These are phyloP conservation scores for Bimuria novae-zelandiae DNA, from an alignment of 2,329 filamentous ascomycete species.

Conservation along the genomic window DNA sequence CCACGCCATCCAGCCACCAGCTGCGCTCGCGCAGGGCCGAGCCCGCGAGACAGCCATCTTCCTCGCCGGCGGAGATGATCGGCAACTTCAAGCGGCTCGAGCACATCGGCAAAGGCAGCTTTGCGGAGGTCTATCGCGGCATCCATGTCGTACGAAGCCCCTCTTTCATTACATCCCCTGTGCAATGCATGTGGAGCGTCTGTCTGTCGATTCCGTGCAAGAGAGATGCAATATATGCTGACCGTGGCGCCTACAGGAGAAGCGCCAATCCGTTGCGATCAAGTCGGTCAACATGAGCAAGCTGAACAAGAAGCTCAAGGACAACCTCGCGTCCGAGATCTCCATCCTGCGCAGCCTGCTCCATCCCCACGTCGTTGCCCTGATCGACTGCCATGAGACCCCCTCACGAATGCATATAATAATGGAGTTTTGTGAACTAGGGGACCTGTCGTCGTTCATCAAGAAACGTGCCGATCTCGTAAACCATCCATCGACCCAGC, in stretches of 20 bases:
- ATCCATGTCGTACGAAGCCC: conserved; percentile 73
- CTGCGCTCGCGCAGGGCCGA: conserved; percentile 44
- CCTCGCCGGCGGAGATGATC: conserved; percentile 51
- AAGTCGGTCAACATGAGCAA: conserved; percentile 92
- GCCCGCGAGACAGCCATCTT: conserved; percentile 44
- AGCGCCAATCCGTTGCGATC: conserved; percentile 84
- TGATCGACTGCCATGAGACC: conserved; percentile 92
- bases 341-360: conserved; percentile 91
- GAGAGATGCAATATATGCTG: conserved; percentile 18
- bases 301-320: conserved; percentile 93
- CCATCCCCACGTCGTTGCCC: conserved; percentile 94
- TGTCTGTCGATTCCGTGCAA: background rate
- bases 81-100: conserved; percentile 82
- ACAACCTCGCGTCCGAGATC: conserved; percentile 95
- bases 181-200: background rate
- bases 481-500: conserved; percentile 78
- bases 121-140: conserved; percentile 91
- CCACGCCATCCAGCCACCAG: conserved; percentile 33
- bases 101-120: conserved; percentile 96
- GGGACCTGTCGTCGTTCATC: conserved; percentile 93
- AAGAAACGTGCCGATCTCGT: conserved; percentile 85
- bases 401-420: conserved; percentile 89
- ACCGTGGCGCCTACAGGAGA: conserved; percentile 59
- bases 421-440: conserved; percentile 98
- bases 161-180: background rate